Conservation (phyloP, 2,329 filamentous ascomycete species). For the Acarospora socialis region DNA sequence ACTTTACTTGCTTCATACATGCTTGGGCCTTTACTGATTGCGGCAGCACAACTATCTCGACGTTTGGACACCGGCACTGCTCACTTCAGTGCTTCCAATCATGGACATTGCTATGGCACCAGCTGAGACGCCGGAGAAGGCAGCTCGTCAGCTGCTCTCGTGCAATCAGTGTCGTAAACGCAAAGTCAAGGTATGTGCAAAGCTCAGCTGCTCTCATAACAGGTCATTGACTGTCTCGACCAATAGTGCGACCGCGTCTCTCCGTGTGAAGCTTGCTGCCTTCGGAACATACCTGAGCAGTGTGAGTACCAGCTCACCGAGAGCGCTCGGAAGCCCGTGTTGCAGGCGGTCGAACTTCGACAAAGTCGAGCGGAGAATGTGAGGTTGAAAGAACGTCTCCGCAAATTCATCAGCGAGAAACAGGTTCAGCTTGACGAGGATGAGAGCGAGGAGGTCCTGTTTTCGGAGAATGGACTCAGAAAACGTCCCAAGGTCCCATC, state of each 20-base stretch:
- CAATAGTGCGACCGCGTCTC: slow-evolving; percentile 15
- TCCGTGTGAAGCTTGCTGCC: slow-evolving; percentile 14
- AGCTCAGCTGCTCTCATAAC: not conserved
- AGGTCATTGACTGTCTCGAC: not conserved
- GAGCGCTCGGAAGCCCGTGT: slow-evolving; percentile 12
- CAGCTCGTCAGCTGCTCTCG: slow-evolving; percentile 14
- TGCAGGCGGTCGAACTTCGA: slow-evolving; percentile 14
- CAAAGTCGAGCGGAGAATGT: no score
- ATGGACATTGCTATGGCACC: no score
- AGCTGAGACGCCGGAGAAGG: slow-evolving; percentile 11
- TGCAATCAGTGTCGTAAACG: slow-evolving; percentile 15
- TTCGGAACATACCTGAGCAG: slow-evolving; percentile 14
- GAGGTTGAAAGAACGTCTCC: slow-evolving; percentile 10
- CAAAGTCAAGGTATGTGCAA: slow-evolving; percentile 14
- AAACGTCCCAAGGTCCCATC: slow-evolving; percentile 24
- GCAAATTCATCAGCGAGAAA: slow-evolving; percentile 10
- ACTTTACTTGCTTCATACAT: no score
- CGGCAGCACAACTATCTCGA: no score
- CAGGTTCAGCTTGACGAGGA: slow-evolving; percentile 9
- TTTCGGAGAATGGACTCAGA: not conserved
- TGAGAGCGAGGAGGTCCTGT: slow-evolving; percentile 10
- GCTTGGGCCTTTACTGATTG: no score
- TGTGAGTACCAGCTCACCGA: slow-evolving; percentile 15
- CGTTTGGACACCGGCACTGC: no score
- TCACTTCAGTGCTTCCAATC: no score